These are phyloP conservation scores for Nannizziopsis arthrosporioides DNA, from an alignment of 2,329 filamentous ascomycete species.

Conservation along the genomic window DNA sequence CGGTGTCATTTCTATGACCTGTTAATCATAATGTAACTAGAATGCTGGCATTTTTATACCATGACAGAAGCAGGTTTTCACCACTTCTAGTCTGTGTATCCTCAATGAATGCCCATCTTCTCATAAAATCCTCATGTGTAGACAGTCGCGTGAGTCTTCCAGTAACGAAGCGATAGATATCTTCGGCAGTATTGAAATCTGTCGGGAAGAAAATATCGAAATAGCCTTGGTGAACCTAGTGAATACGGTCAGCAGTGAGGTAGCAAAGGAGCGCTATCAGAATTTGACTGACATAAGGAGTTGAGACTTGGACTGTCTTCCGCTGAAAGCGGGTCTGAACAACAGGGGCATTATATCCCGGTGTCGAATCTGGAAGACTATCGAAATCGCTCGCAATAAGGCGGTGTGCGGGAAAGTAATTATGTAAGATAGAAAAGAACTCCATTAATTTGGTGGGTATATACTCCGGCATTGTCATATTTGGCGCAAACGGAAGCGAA, in stretches of 20 bases:
- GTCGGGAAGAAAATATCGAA: conserved; percentile 99
- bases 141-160: conserved; percentile 78
- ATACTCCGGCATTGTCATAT: conserved; percentile 77
- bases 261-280: background rate
- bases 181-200: conserved; percentile 80
- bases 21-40: conserved; percentile 62
- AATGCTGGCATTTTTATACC: conserved; percentile 93
- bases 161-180: conserved; percentile 84
- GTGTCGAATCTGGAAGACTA: conserved; percentile 66
- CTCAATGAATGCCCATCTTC: conserved; percentile 76
- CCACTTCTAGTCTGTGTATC: conserved; percentile 81
- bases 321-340: conserved; percentile 90
- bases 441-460: conserved; percentile 91
- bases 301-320: conserved; percentile 76
- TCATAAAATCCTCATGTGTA: conserved; percentile 83
- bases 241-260: background rate
- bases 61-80: conserved; percentile 82
- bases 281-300: conserved; percentile 61
- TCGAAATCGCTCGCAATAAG: conserved; percentile 87
- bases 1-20: too few relatives aligned
- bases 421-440: conserved; percentile 84
- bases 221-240: conserved; percentile 91
- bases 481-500: conserved; percentile 57
- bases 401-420: conserved; percentile 80
- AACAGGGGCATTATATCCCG: conserved; percentile 81